Conservation (phyloP, 306 rosid species). For the Abrus pulchellus region DNA sequence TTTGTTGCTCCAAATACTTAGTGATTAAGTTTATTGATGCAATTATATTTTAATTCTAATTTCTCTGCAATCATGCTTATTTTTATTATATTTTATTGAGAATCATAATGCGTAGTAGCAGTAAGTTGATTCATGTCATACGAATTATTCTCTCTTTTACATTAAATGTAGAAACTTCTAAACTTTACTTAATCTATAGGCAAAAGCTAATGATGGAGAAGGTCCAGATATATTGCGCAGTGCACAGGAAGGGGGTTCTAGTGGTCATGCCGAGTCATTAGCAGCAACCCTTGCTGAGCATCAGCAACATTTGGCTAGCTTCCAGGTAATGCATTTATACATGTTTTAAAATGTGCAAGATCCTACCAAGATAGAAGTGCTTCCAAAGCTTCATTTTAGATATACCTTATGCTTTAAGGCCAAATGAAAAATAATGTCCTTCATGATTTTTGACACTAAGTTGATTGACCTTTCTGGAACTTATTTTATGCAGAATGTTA, state of each 20-base stretch:
- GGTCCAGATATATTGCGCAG: constrained; percentile 95
- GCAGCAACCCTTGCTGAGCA: constrained; percentile 97
- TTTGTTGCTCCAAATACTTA: constrained; percentile 24
- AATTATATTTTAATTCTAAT: constrained; percentile 4
- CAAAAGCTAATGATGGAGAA: constrained; percentile 97
- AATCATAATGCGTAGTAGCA: constrained; percentile 7
- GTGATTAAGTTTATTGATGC: constrained; percentile 31
- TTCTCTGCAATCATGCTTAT: constrained; percentile 4
- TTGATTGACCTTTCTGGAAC: background rate
- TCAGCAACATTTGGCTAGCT: constrained; percentile 98
- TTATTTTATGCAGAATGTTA: constrained; percentile 34
- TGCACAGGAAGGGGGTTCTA: constrained; percentile 76
- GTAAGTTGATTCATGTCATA: constrained; percentile 20
- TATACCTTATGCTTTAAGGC: constrained; percentile 8
- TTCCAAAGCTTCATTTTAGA: constrained; percentile 32
- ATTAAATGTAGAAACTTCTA: constrained; percentile 32
- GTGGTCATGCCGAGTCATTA: constrained; percentile 94
- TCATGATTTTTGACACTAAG: constrained; percentile 10
- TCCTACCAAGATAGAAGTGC: constrained; percentile 31
- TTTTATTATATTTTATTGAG: constrained; percentile 35
- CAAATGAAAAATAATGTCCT: constrained; percentile 17
- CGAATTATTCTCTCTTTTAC: constrained; percentile 28
- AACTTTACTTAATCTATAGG: constrained; percentile 57
- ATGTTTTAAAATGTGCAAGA: constrained; percentile 37
- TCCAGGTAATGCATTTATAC: constrained; percentile 73